Base-by-base conservation (phyloP, 106 monocot genomes). In the Dioscorea zingiberensis region DNA sequence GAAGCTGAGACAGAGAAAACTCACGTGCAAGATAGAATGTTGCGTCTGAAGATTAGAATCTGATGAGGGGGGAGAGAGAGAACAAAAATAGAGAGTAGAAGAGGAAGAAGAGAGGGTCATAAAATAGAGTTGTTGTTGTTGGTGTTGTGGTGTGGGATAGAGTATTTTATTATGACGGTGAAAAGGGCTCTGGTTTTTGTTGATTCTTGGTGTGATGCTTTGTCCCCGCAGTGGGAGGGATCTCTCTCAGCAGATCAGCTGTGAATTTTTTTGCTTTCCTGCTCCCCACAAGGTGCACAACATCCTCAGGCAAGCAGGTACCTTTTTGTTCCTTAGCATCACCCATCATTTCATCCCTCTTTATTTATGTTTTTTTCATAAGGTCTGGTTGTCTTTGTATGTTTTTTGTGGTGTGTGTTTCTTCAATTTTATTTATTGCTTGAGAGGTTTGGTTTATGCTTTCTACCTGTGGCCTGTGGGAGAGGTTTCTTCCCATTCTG, bases 251-350 rank as follows among this genome's bases (percentile, higher is more conserved):
- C 4, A 65, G 44, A 81, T 84, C 78, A 63, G 66, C 85, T 80
- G 69, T 46, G 74, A 79, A 63, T 75, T 80, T 75, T 80, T 48
- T 46, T 82, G 73, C 72, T 76, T 70, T 71, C 81, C 30, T 80
- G 77, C 70, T 80, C 84, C 82, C 82, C 78, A 70, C 76, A 68
- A n/a, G n/a, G n/a, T n/a, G n/a, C n/a, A n/a, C n/a, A n/a, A n/a
- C n/a, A n/a, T n/a, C n/a, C n/a, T n/a, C n/a, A n/a, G n/a, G n/a
- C n/a, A n/a, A 80, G 68, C 45, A 54, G 25, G 38, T 38, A 38
- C 10, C 38, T 38, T 38, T 38, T 38, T 38, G 38, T 38, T 38
- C 10, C 1, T 38, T 38, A 6, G 9, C 38, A 38, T 38, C 38
- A 38, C 78, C 73, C 76, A 83, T 64, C 21, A 25, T 2, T 21